Evolutionary conservation across 2,329 filamentous ascomycete species (phyloP).

Genomic region (Endocalyx cinctus): DNA sequence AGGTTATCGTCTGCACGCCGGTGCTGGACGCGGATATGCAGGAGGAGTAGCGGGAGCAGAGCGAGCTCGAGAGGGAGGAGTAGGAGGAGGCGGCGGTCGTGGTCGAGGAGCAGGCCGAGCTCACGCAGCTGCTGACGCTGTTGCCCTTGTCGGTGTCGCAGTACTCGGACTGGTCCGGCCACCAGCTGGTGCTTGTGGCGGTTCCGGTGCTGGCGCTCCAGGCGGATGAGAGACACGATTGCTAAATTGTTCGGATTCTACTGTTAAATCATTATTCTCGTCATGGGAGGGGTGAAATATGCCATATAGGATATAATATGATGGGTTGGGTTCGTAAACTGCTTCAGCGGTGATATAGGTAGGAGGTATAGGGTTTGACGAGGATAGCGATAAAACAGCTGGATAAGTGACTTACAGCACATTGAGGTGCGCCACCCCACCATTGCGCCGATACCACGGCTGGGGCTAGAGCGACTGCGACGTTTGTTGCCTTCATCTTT

Average conservation of each 20-base stretch:
- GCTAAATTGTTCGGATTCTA: constrained; percentile 23
- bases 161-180: constrained; percentile 27
- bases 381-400: not conserved
- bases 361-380: not conserved
- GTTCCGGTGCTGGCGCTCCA: constrained; percentile 24
- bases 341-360: not conserved
- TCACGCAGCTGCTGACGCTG: constrained; percentile 24
- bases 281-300: too few relatives aligned
- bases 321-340: too few relatives aligned
- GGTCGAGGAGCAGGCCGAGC: constrained; percentile 20
- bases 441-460: constrained; percentile 29
- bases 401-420: constrained; percentile 38
- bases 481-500: constrained; percentile 28
- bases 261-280: too few relatives aligned
- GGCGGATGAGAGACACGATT: constrained; percentile 37
- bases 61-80: constrained; percentile 33
- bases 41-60: constrained; percentile 35
- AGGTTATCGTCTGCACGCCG: constrained; percentile 35
- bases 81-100: constrained; percentile 24
- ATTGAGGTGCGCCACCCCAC: constrained; percentile 35
- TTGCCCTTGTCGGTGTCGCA: constrained; percentile 23
- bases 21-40: constrained; percentile 35
- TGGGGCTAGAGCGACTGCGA: constrained; percentile 22
- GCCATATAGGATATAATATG: too few relatives aligned
- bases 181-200: constrained; percentile 21